Percentiles rank a stretch among this genome's conserved stretches.
Evolutionary conservation across 306 rosid genomes (phyloP).

Genomic region (Quercus suber): DNA sequence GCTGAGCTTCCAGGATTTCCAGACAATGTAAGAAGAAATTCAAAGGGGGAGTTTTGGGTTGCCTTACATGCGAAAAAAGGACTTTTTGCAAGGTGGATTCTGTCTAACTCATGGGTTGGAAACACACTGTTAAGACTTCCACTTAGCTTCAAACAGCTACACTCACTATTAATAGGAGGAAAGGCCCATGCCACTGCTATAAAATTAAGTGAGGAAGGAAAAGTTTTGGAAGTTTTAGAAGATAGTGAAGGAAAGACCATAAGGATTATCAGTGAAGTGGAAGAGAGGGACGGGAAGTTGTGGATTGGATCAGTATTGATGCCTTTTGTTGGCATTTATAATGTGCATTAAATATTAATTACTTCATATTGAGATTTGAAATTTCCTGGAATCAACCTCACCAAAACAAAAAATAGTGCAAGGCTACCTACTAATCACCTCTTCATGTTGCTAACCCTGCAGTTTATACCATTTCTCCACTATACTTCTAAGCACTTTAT

Average conservation of each 20-base stretch:
- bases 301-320: constrained; percentile 84
- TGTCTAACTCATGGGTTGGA: constrained; percentile 58
- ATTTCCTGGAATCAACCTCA: too few species aligned
- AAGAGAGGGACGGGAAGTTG: constrained; percentile 81
- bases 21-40: constrained; percentile 70
- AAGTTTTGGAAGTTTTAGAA: constrained; percentile 63
- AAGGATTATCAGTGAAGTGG: constrained; percentile 78
- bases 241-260: constrained; percentile 68
- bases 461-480: fast-evolving
- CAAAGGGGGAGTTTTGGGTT: constrained; percentile 81
- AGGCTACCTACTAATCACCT: too few species aligned
- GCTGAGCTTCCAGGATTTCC: constrained; percentile 77
- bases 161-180: constrained; percentile 51
- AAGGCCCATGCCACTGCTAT: constrained; percentile 69
- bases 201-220: constrained; percentile 59
- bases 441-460: too few species aligned
- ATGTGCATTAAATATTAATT: neutral
- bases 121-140: constrained; percentile 52
- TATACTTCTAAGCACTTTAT: too few species aligned
- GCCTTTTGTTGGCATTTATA: constrained; percentile 73
- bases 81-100: constrained; percentile 35
- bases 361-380: too few species aligned
- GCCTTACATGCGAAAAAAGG: constrained; percentile 73
- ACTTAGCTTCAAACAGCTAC: constrained; percentile 52
- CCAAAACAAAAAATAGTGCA: too few species aligned